Conservation (phyloP, 192 early-diverging fungal genomes). For the Coemansia sp. region DNA sequence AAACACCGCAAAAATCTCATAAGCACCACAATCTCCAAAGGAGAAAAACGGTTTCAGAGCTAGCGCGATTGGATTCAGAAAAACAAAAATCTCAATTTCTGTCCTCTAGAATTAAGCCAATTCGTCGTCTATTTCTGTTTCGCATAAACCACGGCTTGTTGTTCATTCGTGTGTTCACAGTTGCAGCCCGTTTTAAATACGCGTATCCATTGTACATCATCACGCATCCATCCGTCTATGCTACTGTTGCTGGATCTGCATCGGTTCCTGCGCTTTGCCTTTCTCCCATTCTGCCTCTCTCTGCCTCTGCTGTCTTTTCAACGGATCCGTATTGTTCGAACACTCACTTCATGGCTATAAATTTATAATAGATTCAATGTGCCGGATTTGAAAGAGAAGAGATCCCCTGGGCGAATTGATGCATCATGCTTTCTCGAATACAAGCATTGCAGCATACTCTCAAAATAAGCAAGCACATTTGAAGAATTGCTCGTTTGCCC, state of each 20-base stretch:
- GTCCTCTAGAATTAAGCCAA: background rate
- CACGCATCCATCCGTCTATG: background rate
- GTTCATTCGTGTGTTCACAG: background rate
- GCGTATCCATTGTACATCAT: background rate
- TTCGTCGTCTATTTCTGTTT: background rate
- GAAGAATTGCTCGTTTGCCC: no score
- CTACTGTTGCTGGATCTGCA: slow-evolving; percentile 1
- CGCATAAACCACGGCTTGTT: background rate
- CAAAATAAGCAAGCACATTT: background rate
- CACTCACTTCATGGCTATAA: slow-evolving; percentile 36
- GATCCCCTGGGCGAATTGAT: background rate
- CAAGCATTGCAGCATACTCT: background rate
- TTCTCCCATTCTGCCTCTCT: background rate
- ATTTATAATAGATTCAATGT: slow-evolving; percentile 17
- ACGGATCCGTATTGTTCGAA: background rate
- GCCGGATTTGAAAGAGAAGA: slow-evolving; percentile 16
- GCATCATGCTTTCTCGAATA: background rate
- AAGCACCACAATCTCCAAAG: no score
- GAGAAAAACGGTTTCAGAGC: no score
- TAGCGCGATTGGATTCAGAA: no score
- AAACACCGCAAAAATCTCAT: no score
- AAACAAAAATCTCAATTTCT: slow-evolving; percentile 1
- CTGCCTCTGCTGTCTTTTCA: background rate
- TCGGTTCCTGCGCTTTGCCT: background rate
- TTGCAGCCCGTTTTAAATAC: background rate